These are phyloP conservation scores for Scheffersomyces amazonensis DNA, from an alignment of 805 yeast species.

Conservation along the genomic window DNA sequence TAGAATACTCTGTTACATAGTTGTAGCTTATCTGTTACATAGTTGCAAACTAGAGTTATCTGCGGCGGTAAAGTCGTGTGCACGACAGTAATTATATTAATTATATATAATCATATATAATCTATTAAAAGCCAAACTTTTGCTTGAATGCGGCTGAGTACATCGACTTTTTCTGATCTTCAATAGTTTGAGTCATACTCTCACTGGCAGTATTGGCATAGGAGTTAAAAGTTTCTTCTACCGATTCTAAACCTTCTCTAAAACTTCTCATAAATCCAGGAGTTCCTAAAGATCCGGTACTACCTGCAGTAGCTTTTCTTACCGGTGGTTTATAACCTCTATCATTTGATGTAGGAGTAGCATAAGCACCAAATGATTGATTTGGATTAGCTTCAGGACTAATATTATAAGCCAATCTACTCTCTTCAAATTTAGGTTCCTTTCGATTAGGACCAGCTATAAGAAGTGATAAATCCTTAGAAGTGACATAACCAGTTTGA, in stretches of 20 bases:
- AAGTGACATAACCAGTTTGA: constrained; percentile 51
- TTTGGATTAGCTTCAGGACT: constrained; percentile 43
- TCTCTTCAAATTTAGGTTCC: constrained; percentile 50
- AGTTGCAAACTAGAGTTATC: too few relatives aligned
- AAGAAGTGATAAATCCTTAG: constrained; percentile 59
- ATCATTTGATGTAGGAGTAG: constrained; percentile 11
- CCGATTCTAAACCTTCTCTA: constrained; percentile 49
- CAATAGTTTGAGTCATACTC: constrained; percentile 49
- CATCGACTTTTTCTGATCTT: constrained; percentile 47
- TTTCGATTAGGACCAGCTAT: constrained; percentile 77
- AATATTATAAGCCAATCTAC: constrained; percentile 47
- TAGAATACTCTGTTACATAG: too few relatives aligned
- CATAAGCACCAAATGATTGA: constrained; percentile 28
- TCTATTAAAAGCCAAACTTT: constrained; percentile 47
- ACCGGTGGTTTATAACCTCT: constrained; percentile 48
- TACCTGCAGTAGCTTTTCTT: constrained; percentile 30
- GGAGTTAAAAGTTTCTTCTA: constrained; percentile 55
- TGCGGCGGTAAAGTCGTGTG: too few relatives aligned
- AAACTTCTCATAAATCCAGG: constrained; percentile 44
- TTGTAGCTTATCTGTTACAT: too few relatives aligned
- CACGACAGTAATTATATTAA: too few relatives aligned
- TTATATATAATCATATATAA: not conserved
- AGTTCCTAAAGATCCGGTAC: constrained; percentile 35
- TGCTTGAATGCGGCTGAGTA: constrained; percentile 51
- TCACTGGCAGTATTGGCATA: constrained; percentile 57